Base-by-base conservation (phyloP, 2,329 filamentous ascomycete species). In the Monilinia fructigena region DNA sequence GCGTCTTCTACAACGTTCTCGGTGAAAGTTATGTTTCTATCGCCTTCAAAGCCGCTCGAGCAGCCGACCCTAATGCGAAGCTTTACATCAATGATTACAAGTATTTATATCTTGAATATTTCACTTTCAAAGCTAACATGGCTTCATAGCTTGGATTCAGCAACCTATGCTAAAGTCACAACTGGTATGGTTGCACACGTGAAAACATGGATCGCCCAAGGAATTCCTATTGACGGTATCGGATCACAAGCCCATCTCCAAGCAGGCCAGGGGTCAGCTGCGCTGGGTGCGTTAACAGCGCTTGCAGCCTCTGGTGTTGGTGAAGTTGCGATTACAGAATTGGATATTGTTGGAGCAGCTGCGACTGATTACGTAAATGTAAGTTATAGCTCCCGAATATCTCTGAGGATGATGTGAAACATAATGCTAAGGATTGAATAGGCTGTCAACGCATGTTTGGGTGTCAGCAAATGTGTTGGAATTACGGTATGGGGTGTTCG, bases 61-160 rank as follows among this genome's bases (percentile, higher is more conserved):
- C 81, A 11, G 88, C 87, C 18, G 89, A 92, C 75, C 87, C 89
- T 2, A 73, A 77, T 66, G 88, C 86, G 3, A 89, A 88, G 78
- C 81, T 92, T 50, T 93, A 90, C 80, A 90, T 92, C 79, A 93
- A 92, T 77, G 89, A 92, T 76, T 86, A 83, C 78, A 90, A 89
- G 71, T 73, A 68, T 6, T 31, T 54, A 31, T 23, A 80, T 0
- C 80, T 80, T 1, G 86, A 50, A 26, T 50, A 11, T 35, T 3
- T n/a, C 26, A n/a, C n/a, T 45, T 31, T 1, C 11, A 23, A 45
- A 38, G 4, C 53, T 53, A 18, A 63, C 50, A 50, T 40, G 85
- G 83, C 68, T 86, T 88, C 63, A 88, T 90, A 78, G 80, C 77
- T 48, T 73, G 10, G 74, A 87, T 85, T 69, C 69, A 54, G 82